Evolutionary conservation across 208 protist genomes (phyloP), one percentile per base, ranked within the genome.

Genomic region (Phytomonas sp.): DNA sequence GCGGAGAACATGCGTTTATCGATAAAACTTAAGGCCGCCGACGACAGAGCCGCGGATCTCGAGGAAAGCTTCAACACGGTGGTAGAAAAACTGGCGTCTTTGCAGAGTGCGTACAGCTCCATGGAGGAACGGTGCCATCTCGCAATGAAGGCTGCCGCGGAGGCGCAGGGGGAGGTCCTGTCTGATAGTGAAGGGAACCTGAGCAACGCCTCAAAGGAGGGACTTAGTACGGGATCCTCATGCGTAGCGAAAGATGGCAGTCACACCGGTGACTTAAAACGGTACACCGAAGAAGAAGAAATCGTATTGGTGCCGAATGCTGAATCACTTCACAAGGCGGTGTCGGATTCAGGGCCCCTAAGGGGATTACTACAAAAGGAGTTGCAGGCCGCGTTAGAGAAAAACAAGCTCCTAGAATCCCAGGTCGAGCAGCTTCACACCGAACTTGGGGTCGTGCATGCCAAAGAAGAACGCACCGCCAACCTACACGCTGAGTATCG

Each of bases 351-450:
- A 6, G 20, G 8, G 46, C 11, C 46, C 23, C 46, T 56, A 17
- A 56, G 46, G 26, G 46, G 20, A 56, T 56, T 56, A 1, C 1
- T 56, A 26, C 46, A 56, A 56, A 56, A 26, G 46, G 46, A 67
- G 26, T 63, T 69, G 23, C 56, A 81, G 29, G 51, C 60, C 9
- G 53, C 74, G 7, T 30, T 78, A 15, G 66, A 77, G 20, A 62
- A 60, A 0, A 70, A 67, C 33, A 61, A 70, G 37, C 43, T 53
- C 28, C 65, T 90, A 17, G 68, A 64, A 36, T 68, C 72, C 51
- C 79, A 85, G 68, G 77, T 83, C n/a, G 75, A 75, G n/a, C 65
- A 67, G n/a, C 84, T 83, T 73, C 80, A 75, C 31, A 68, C 74
- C 26, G 77, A 88, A 67, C 43, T 93, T 31, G 87, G 78, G 26